Percentiles rank a stretch among this genome's conserved stretches.
These are phyloP conservation scores for Hanseniaspora vineae DNA, from an alignment of 805 yeast species.

Conservation along the genomic window DNA sequence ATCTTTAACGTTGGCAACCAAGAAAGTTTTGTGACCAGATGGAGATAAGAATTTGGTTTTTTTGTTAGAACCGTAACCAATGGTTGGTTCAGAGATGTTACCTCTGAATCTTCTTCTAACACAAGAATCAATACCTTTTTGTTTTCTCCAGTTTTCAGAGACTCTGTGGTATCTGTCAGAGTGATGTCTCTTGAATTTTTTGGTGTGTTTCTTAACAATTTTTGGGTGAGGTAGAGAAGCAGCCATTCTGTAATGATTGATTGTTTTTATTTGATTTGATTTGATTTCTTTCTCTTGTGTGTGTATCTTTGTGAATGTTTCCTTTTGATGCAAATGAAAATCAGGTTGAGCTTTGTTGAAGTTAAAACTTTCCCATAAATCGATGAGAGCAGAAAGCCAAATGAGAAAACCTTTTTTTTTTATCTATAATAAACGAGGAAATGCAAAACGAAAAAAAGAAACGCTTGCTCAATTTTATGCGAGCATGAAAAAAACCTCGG, in stretches of 20 bases:
- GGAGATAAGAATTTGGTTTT: conserved; percentile 92
- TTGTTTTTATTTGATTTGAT: neutral
- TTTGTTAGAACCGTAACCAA: conserved; percentile 99
- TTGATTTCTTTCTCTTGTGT: neutral
- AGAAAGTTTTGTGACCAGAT: conserved; percentile 95
- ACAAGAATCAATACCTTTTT: conserved; percentile 99
- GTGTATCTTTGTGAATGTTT: no score
- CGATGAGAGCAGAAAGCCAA: neutral
- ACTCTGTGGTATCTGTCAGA: conserved; percentile 99
- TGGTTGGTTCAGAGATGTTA: conserved; percentile 96
- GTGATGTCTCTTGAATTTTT: conserved; percentile 99
- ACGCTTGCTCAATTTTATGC: no score
- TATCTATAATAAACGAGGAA: no score
- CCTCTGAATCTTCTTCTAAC: conserved; percentile 99
- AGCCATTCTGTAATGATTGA: conserved; percentile 52
- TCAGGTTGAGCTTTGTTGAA: no score
- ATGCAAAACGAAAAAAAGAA: neutral
- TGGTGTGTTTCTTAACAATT: conserved; percentile 98
- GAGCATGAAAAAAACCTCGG: no score
- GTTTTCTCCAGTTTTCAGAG: conserved; percentile 99
- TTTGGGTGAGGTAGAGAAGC: conserved; percentile 96
- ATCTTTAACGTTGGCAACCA: conserved; percentile 85
- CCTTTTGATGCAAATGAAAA: no score
- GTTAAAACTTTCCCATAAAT: no score
- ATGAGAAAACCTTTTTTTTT: no score